Percentiles rank a stretch among this genome's conserved stretches.
phyloP scores from a whole-genome alignment of 169 alveolate species.

The Cryptosporidium muris region DNA sequence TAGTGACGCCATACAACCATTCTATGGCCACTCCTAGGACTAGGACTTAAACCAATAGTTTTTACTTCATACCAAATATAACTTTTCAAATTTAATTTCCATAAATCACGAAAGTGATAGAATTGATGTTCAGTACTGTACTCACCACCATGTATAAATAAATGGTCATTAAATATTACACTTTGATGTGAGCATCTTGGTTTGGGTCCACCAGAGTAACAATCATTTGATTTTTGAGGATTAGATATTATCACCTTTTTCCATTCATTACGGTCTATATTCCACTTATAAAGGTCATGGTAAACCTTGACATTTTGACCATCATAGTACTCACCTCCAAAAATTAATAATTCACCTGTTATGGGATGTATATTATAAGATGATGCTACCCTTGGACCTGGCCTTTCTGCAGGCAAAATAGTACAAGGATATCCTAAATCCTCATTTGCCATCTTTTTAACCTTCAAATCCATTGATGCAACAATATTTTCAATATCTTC shows the following conservation, averaged over 20 bases:
- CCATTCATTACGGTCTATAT: slow-evolving; percentile 85
- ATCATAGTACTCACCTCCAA: slow-evolving; percentile 90
- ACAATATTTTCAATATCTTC: slow-evolving; percentile 41
- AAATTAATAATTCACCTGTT: slow-evolving; percentile 79
- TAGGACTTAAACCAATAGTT: slow-evolving; percentile 81
- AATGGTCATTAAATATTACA: slow-evolving; percentile 80
- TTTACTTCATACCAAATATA: slow-evolving; percentile 83
- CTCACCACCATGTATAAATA: slow-evolving; percentile 90
- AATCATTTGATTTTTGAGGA: slow-evolving; percentile 14
- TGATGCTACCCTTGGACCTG: slow-evolving; percentile 62
- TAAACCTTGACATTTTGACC: slow-evolving; percentile 82
- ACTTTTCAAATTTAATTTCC: slow-evolving; percentile 80
- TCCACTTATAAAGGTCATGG: slow-evolving; percentile 85
- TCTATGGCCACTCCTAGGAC: slow-evolving; percentile 91
- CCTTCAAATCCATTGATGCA: slow-evolving; percentile 9
- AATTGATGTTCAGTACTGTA: slow-evolving; percentile 85
- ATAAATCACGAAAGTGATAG: slow-evolving; percentile 88
- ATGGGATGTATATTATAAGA: slow-evolving; percentile 61
- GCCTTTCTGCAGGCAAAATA: slow-evolving; percentile 48
- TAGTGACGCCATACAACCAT: slow-evolving; percentile 88
- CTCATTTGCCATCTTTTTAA: not conserved
- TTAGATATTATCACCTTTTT: slow-evolving; percentile 75
- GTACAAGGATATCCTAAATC: slow-evolving; percentile 35
- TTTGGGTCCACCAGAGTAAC: slow-evolving; percentile 78
- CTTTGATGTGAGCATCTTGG: slow-evolving; percentile 92